Evolutionary conservation across 345 rosid genomes (phyloP), one percentile per base, ranked within the genome.

Genomic region (Brassica juncea): DNA sequence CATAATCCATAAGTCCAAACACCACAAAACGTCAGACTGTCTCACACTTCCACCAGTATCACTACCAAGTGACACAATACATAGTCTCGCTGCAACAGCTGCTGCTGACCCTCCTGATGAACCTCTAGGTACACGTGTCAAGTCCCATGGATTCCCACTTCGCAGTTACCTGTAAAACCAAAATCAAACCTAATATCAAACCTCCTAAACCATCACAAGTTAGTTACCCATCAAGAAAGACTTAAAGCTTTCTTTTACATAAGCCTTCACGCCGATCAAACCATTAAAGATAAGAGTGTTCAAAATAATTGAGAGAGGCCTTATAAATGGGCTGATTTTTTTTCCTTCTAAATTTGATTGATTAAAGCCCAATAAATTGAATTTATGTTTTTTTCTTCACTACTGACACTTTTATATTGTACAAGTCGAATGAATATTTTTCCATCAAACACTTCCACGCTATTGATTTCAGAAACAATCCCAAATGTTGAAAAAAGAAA

Each of bases 31-130:
- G 25, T 23, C 25, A 23, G 25, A 23, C 25, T 23, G 2, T 23
- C 2, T 1, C 25, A 23, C 25, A 35, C 98, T 94, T 71, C 97
- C 97, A 70, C 96, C 98, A 14, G 97, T 92, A 86, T 94, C 98
- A 85, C 98, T 94, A 32, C 98, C 98, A 71, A 94, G 91, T 2
- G 98, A 86, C 28, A 92, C 98, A 31, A 88, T 85, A 68, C 98
- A 92, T 75, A 92, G 98, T 84, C 94, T 84, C 19, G 97, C 93
- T 49, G 97, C 89, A 77, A 94, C 97, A 62, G 97, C 92, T 14
- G 97, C 97, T 42, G 94, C 97, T 6, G 98, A 94, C 19, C 98
- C 97, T 62, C 97, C 97, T 3, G 98, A 94, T 47, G 98, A 94
- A 73, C 97, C 98, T 72, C 97, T 97, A 0, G 94, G 94, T 32